Percentiles rank a stretch among this genome's conserved stretches.
phyloP scores from a whole-genome alignment of 163 green algal genomes.

The Prototheca wickerhamii region DNA sequence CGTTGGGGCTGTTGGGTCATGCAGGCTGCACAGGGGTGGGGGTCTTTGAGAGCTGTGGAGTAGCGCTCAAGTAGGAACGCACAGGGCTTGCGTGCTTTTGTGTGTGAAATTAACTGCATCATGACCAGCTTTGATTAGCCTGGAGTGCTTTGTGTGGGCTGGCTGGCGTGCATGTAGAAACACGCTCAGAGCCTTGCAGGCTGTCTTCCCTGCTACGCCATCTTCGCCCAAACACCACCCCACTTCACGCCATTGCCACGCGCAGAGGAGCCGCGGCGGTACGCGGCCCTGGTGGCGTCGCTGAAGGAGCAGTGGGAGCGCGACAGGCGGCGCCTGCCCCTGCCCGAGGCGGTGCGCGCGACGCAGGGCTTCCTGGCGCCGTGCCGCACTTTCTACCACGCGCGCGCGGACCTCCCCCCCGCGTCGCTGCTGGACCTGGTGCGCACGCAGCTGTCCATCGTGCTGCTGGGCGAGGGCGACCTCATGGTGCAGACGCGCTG shows the following conservation, averaged over 20 bases:
- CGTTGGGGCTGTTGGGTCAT: neutral
- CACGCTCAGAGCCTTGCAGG: too few relatives aligned
- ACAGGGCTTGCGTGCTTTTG: too few relatives aligned
- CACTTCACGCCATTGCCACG: too few relatives aligned
- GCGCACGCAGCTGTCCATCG: constrained; percentile 30
- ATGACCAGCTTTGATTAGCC: too few relatives aligned
- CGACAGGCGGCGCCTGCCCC: neutral
- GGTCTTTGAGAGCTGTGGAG: too few relatives aligned
- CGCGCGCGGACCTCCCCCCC: constrained; percentile 6
- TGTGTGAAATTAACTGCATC: too few relatives aligned
- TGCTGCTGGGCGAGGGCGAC: constrained; percentile 19
- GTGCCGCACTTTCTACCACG: constrained; percentile 1
- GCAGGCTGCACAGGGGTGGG: too few relatives aligned
- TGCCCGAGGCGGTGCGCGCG: constrained; percentile 4
- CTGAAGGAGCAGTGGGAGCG: constrained; percentile 8
- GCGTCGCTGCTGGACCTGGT: constrained; percentile 13
- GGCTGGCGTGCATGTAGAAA: too few relatives aligned
- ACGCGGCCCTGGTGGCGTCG: constrained; percentile 19
- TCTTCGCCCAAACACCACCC: too few relatives aligned
- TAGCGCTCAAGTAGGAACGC: too few relatives aligned
- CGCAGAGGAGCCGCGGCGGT: constrained; percentile 38
- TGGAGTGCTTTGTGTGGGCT: too few relatives aligned
- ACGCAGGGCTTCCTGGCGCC: constrained; percentile 23
- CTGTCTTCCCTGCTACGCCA: too few relatives aligned
- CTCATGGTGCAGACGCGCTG: constrained; percentile 39